Evolutionary conservation across 108 stramenopile species (phyloP).

Genomic region (Nannochloropsis oceanica): DNA sequence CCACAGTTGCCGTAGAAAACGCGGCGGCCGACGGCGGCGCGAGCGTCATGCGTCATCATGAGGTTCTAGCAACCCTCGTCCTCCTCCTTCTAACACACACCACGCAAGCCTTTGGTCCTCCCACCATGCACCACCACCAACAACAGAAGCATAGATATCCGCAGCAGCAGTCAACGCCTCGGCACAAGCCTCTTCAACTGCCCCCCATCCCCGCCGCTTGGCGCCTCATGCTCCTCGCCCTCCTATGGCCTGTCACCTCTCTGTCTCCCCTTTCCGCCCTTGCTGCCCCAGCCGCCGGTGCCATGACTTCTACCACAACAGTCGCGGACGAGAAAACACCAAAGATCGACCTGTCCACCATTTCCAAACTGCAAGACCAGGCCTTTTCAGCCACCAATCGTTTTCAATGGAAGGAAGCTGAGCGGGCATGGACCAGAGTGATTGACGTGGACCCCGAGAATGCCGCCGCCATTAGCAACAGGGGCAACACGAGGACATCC

Average conservation of each 20-base stretch:
- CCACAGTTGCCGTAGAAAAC: too few relatives aligned
- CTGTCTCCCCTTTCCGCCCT: not conserved
- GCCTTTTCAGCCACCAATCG: not conserved
- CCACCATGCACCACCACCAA: too few relatives aligned
- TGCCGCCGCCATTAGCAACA: not conserved
- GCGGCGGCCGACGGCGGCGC: too few relatives aligned
- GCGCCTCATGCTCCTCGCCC: not conserved
- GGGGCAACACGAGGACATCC: not conserved
- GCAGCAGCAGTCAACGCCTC: too few relatives aligned
- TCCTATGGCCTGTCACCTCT: not conserved
- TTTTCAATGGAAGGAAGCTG: not conserved
- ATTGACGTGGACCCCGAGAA: not conserved
- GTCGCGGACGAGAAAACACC: not conserved
- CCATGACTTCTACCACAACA: not conserved
- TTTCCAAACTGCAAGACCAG: not conserved
- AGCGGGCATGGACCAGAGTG: not conserved
- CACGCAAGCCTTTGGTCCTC: too few relatives aligned
- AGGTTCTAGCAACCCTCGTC: too few relatives aligned
- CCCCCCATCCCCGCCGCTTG: not conserved
- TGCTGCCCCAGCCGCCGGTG: not conserved
- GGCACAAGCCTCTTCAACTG: too few relatives aligned
- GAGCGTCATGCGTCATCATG: too few relatives aligned
- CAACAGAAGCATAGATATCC: too few relatives aligned
- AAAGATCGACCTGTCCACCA: not conserved
- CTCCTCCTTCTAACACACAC: too few relatives aligned